phyloP scores from a whole-genome alignment of 495 filamentous ascomycete genomes.

The Xylaria curta region DNA sequence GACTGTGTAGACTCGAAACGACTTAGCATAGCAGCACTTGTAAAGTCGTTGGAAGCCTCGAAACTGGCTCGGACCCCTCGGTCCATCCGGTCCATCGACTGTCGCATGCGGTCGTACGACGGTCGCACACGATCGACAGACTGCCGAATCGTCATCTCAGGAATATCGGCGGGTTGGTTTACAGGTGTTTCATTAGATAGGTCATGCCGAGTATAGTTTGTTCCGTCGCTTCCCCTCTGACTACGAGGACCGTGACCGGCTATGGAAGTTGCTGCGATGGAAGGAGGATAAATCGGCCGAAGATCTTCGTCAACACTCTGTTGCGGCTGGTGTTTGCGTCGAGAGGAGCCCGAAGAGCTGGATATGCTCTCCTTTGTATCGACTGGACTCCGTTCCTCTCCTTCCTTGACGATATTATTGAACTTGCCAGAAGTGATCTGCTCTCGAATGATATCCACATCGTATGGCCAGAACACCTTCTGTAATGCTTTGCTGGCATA shows the following conservation, averaged over 20 bases:
- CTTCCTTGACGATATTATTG: constrained; percentile 66
- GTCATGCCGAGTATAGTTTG: constrained; percentile 81
- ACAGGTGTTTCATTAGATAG: constrained; percentile 50
- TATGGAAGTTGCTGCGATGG: constrained; percentile 77
- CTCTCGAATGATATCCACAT: constrained; percentile 96
- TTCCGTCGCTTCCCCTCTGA: constrained; percentile 92
- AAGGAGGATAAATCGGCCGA: constrained; percentile 89
- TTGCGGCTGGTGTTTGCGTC: constrained; percentile 55
- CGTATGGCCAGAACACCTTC: constrained; percentile 90
- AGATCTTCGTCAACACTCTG: constrained; percentile 77
- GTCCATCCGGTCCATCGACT: constrained; percentile 68
- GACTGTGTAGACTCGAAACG: constrained; percentile 79
- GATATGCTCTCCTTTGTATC: constrained; percentile 46
- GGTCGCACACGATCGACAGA: constrained; percentile 74
- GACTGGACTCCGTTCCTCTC: constrained; percentile 19
- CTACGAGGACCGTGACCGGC: constrained; percentile 73
- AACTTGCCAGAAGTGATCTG: constrained; percentile 83
- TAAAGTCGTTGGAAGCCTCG: constrained; percentile 88
- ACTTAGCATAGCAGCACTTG: constrained; percentile 80
- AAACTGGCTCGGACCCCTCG: constrained; percentile 69
- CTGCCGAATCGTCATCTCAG: constrained; percentile 55
- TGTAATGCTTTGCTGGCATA: constrained; percentile 85
- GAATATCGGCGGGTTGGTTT: constrained; percentile 42
- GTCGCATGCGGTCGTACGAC: constrained; percentile 78
- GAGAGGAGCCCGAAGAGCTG: constrained; percentile 53